Conservation (phyloP, 305 asterid species). For the Solanum chacoense region DNA sequence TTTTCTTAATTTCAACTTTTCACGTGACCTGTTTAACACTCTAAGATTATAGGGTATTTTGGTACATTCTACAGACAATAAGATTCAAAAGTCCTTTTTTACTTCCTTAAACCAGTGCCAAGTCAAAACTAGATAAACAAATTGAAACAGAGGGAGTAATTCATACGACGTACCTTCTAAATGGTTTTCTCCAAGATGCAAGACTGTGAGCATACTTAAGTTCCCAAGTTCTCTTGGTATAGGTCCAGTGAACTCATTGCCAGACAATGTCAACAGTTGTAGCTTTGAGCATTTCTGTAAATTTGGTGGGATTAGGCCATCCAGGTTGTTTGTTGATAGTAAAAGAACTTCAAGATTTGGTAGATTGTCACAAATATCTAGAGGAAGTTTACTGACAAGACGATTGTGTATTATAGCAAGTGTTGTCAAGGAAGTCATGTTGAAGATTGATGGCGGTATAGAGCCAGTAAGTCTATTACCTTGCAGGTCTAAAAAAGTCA, state of each 20-base stretch:
- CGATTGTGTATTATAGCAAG: conserved; percentile 2
- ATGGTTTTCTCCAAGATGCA: conserved; percentile 2
- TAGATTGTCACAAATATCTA: conserved; percentile 2
- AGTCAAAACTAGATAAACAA: background rate
- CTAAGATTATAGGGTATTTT: too few relatives aligned
- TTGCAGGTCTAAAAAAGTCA: background rate
- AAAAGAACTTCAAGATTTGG: conserved; percentile 6
- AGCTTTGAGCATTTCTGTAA: conserved; percentile 8
- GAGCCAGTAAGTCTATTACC: background rate
- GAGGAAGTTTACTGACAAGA: conserved; percentile 7
- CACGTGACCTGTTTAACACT: background rate
- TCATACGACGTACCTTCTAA: conserved; percentile 5
- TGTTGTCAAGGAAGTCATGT: background rate
- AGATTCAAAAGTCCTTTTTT: background rate
- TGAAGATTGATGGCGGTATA: conserved; percentile 2
- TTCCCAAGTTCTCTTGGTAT: conserved; percentile 7
- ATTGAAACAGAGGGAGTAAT: background rate
- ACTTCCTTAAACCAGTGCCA: background rate
- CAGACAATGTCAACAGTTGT: background rate
- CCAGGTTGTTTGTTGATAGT: conserved; percentile 2
- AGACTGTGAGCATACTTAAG: background rate
- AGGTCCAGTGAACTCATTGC: conserved; percentile 3
- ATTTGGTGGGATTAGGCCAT: conserved; percentile 5
- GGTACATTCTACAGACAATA: background rate
- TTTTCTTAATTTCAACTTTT: background rate